These are phyloP conservation scores for Cordyceps cicadae DNA, from an alignment of 2,329 filamentous ascomycete genomes.

Conservation along the genomic window DNA sequence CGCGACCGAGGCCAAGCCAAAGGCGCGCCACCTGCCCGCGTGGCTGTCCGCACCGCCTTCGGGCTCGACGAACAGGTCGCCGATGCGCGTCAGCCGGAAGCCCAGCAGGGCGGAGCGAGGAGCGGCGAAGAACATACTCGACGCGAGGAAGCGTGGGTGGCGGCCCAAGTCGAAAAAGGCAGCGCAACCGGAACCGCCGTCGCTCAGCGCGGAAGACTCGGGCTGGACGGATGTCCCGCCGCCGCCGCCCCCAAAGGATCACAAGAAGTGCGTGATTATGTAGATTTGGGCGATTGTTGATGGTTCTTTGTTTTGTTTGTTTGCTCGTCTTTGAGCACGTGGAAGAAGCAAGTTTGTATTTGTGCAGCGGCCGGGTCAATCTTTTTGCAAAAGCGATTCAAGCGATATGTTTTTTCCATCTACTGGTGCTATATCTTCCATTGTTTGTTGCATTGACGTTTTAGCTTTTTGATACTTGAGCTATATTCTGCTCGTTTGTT, in stretches of 20 bases:
- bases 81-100: constrained; percentile 37
- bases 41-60: constrained; percentile 30
- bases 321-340: not conserved
- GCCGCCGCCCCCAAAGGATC: constrained; percentile 22
- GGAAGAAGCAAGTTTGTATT: not conserved
- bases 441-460: not conserved
- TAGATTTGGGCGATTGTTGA: constrained; percentile 18
- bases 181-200: constrained; percentile 20
- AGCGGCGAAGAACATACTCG: constrained; percentile 53
- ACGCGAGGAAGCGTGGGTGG: constrained; percentile 53
- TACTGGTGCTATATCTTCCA: not conserved
- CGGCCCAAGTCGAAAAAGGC: constrained; percentile 32
- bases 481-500: not conserved
- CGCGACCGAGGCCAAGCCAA: not conserved
- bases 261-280: constrained; percentile 47
- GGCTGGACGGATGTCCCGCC: constrained; percentile 47
- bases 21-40: constrained; percentile 19
- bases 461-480: not conserved
- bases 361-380: not conserved
- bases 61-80: constrained; percentile 26
- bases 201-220: constrained; percentile 21
- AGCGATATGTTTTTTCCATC: constrained; percentile 3
- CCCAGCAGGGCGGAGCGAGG: constrained; percentile 51
- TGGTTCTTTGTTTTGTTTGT: too few species aligned
- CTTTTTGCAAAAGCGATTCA: constrained; percentile 7